A percentile compares a stretch with the other conserved stretches of the same genome.
Conservation (phyloP, 2,329 filamentous ascomycete species). For the Chaetomiaceae sp. region DNA sequence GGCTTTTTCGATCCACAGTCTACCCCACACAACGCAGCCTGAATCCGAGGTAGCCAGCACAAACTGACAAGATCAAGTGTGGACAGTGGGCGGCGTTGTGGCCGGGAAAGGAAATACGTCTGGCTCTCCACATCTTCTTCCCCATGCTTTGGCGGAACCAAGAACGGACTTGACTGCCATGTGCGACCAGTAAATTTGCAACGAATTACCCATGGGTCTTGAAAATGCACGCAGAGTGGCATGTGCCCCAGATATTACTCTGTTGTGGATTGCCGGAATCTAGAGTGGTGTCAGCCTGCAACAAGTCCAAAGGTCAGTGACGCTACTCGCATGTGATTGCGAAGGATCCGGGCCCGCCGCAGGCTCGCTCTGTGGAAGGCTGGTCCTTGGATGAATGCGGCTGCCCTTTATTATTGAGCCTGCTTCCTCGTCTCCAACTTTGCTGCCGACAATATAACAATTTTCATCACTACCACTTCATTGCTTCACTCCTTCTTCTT, state of each 20-base stretch:
- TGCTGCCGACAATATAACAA: too few relatives aligned
- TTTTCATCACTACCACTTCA: too few relatives aligned
- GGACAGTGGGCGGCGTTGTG: neutral
- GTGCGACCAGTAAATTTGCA: conserved; percentile 1
- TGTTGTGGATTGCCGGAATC: neutral
- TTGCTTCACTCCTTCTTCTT: neutral
- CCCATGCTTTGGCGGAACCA: neutral
- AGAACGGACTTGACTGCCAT: conserved; percentile 9
- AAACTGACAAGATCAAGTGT: neutral
- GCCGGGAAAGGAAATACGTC: neutral
- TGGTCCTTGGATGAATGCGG: conserved; percentile 2
- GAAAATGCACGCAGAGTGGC: too few relatives aligned
- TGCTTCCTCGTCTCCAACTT: neutral
- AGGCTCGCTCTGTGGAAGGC: too few relatives aligned
- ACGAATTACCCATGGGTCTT: too few relatives aligned
- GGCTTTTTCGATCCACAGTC: neutral
- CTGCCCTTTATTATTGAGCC: conserved; percentile 13
- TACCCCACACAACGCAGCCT: neutral
- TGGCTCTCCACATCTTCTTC: neutral
- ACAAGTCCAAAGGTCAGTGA: neutral
- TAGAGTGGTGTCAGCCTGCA: too few relatives aligned
- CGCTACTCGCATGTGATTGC: conserved; percentile 13
- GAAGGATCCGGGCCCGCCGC: neutral
- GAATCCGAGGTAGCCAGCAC: neutral
- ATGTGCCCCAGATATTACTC: conserved; percentile 10